A percentile compares a stretch with the other conserved stretches of the same genome.
Conservation (phyloP, 1,284 basidiomycete genomes). For the Cystobasidiaceae sp. region DNA sequence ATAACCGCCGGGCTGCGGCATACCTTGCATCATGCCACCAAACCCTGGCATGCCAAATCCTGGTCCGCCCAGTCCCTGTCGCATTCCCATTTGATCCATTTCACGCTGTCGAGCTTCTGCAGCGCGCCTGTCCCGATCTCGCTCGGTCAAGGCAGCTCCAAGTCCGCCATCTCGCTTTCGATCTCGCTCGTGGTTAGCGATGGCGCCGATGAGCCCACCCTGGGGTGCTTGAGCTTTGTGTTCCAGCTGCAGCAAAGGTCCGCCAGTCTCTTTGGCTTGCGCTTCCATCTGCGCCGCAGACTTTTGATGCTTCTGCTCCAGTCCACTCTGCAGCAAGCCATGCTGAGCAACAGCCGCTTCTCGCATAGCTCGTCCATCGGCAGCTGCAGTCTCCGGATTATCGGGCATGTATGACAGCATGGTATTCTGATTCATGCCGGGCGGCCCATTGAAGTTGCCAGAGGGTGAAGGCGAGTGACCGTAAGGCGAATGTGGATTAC, state of each 20-base stretch:
- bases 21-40: slow-evolving; percentile 38
- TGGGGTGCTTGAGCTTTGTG: slow-evolving; percentile 92
- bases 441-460: not conserved
- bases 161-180: slow-evolving; percentile 89
- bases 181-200: slow-evolving; percentile 90
- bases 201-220: slow-evolving; percentile 89
- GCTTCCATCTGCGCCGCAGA: slow-evolving; percentile 93
- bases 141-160: slow-evolving; percentile 87
- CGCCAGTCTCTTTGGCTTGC: slow-evolving; percentile 79
- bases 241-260: slow-evolving; percentile 85
- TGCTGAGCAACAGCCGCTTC: slow-evolving; percentile 58
- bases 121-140: slow-evolving; percentile 82
- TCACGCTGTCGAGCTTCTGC: slow-evolving; percentile 77
- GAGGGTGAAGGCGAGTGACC: slow-evolving; percentile 31
- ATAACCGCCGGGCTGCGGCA: not conserved
- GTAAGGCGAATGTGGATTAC: slow-evolving; percentile 6
- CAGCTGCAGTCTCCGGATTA: slow-evolving; percentile 31
- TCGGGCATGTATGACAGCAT: slow-evolving; percentile 23
- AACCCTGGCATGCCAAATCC: slow-evolving; percentile 36
- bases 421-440: slow-evolving; percentile 15
- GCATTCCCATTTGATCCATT: slow-evolving; percentile 73
- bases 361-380: slow-evolving; percentile 25
- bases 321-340: slow-evolving; percentile 85
- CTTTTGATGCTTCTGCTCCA: slow-evolving; percentile 90
- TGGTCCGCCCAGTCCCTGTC: slow-evolving; percentile 41